Base-by-base conservation (phyloP, 225 moss, liverwort and hornwort species). In the Marchantia paleacea region DNA sequence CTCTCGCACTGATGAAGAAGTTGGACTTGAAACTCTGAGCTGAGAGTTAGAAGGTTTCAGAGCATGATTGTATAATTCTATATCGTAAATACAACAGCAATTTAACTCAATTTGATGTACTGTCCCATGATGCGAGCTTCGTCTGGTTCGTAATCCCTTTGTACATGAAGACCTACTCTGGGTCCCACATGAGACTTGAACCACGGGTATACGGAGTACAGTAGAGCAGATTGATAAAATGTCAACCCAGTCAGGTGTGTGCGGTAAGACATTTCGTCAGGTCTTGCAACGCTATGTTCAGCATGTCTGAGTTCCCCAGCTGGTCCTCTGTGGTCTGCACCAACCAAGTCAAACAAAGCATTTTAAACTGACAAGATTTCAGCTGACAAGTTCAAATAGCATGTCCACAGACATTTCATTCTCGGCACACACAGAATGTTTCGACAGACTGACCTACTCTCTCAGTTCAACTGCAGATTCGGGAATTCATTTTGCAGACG, bases 281-380 rank as follows among this genome's bases (percentile, higher is more conserved):
- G 29, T 85, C 87, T 76, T 81, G 82, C 75, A 88, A 78, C 24
- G 85, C 78, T 22, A 85, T 63, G 64, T 81, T 88, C 64, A 82
- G 85, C 63, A 73, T 64, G 70, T 85, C 87, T 22, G 81, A 68
- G 24, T 81, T 88, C 48, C 39, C 57, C 8, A 85, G 65, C 25
- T 82, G 80, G 50, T 30, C 49, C 53, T 81, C 87, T n/a, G 78
- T 11, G 31, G 68, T 79, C 87, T 88, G 87, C 63, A 63, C 30
- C 71, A 78, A 54, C 65, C 53, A 8, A 29, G 76, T n/a, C 58
- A 50, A 39, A 62, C 10, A 48, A 48, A 16, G 39, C 14, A 68
- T 68, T 15, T 16, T 8, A 31, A 68, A 68, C 14, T 68, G 29
- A 29, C 39, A 39, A 39, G 39, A 39, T 39, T 28, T 39, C 30